phyloP scores from a whole-genome alignment of 2,329 filamentous ascomycete species.

The Diaporthe caulivora region DNA sequence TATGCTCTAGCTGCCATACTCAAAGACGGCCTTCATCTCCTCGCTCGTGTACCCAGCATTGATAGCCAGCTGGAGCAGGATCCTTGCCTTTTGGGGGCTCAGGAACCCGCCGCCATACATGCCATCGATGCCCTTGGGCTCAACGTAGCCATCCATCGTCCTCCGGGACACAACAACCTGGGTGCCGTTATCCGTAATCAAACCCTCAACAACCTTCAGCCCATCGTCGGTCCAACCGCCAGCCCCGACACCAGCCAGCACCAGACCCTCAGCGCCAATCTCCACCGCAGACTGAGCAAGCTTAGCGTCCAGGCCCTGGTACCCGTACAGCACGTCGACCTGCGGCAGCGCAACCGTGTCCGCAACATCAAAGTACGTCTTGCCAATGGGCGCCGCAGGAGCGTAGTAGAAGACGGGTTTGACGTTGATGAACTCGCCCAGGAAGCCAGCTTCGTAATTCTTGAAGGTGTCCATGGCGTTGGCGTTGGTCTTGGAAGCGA shows the following conservation, averaged over 20 bases:
- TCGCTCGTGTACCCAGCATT: slow-evolving; percentile 43
- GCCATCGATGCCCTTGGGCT: slow-evolving; percentile 45
- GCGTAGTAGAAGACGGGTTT: slow-evolving; percentile 72
- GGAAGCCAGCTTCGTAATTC: slow-evolving; percentile 66
- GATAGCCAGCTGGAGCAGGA: slow-evolving; percentile 60
- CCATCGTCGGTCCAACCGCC: slow-evolving; percentile 61
- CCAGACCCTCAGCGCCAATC: slow-evolving; percentile 65
- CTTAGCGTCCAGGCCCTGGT: slow-evolving; percentile 63
- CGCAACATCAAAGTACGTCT: slow-evolving; percentile 57
- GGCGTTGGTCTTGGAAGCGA: slow-evolving; percentile 72
- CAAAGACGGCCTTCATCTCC: slow-evolving; percentile 31
- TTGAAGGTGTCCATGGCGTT: slow-evolving; percentile 74
- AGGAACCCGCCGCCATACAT: slow-evolving; percentile 63
- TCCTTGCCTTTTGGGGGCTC: slow-evolving; percentile 67
- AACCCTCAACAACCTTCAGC: slow-evolving; percentile 53
- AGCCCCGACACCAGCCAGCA: slow-evolving; percentile 67
- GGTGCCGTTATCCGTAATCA: slow-evolving; percentile 59
- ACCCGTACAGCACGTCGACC: slow-evolving; percentile 68
- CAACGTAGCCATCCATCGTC: slow-evolving; percentile 66
- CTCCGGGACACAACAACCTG: slow-evolving; percentile 65
- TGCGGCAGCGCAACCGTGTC: slow-evolving; percentile 57
- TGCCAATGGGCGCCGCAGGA: slow-evolving; percentile 61
- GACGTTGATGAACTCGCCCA: slow-evolving; percentile 70
- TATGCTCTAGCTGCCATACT: slow-evolving; percentile 19
- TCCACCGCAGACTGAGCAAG: slow-evolving; percentile 62